Evolutionary conservation across 2,329 filamentous ascomycete species (phyloP), one percentile per base, ranked within the genome.

Genomic region (Thelonectria rubi): DNA sequence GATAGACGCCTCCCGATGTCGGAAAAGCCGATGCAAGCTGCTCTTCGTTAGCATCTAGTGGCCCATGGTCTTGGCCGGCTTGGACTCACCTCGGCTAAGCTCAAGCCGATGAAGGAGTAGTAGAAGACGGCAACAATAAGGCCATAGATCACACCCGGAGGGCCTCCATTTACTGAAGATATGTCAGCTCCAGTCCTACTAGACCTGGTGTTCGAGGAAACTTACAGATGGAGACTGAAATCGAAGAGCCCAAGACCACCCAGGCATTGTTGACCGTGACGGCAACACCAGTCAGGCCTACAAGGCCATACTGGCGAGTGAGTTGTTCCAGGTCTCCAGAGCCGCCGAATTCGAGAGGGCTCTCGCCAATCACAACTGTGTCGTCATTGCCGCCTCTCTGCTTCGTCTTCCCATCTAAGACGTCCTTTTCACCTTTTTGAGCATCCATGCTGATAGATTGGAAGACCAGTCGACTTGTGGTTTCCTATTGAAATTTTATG

Each of bases 211-310:
- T 14, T 14, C 7, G 6, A 5, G 10, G 5, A 0, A 8, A 15
- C 51, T 60, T 66, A 68, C 67, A 52, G 0, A 72, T 54, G 0
- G 69, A 72, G 1, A 72, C 62, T 0, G 69, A 72, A 8, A 72
- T 72, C 0, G 69, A 72, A 0, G 69, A 72, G 0, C 69, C 68
- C 0, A 72, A 54, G 1, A 72, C 69, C 0, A 72, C 69, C 69
- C 69, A 72, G 0, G 69, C 69, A 47, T 72, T 72, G 37, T 72
- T 72, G 32, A 72, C 69, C 0, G 69, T 72, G 0, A 72, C 69
- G 5, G 69, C 69, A 10, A 71, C 69, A 1, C 69, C 69, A 1
- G 69, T 72, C 0, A 72, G 64, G 0, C 69, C 69, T 1, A 72
- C 24, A 0, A 72, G 65, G 0, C 69, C 69, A 21, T 71, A 72